Evolutionary conservation across 495 filamentous ascomycete genomes (phyloP).

Genomic region (Thermothielavioides terrestris): DNA sequence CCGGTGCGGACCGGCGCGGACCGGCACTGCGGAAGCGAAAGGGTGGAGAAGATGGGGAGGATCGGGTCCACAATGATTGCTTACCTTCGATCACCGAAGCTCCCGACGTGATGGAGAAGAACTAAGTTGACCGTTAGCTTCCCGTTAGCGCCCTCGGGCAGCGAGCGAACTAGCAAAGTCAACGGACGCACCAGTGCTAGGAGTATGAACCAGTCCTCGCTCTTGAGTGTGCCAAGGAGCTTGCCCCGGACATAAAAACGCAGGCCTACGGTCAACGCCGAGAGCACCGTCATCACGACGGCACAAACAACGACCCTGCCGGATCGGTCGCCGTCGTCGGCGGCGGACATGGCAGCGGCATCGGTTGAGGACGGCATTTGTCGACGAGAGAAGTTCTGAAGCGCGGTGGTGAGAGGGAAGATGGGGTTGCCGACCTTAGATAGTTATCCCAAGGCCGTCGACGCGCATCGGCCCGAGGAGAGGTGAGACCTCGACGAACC

Average conservation of each 20-base stretch:
- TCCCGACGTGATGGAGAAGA: neutral
- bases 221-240: neutral
- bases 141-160: too few species aligned
- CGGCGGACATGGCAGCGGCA: neutral
- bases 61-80: too few species aligned
- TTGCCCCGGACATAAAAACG: constrained; percentile 1
- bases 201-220: constrained; percentile 1
- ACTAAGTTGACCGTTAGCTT: neutral
- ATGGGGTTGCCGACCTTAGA: too few species aligned
- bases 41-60: too few species aligned
- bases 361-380: neutral
- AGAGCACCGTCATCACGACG: neutral
- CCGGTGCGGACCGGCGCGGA: too few species aligned
- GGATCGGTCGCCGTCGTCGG: neutral
- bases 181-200: neutral
- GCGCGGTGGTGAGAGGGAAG: too few species aligned
- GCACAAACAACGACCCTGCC: neutral
- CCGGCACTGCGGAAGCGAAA: too few species aligned
- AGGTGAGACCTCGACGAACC: too few species aligned
- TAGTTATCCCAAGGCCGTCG: too few species aligned
- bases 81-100: neutral
- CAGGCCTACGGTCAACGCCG: neutral
- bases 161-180: too few species aligned
- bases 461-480: too few species aligned
- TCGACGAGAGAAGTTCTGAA: too few species aligned